These are phyloP conservation scores for Carex kokanica DNA, from an alignment of 176 grass and related monocot genomes.

Conservation along the genomic window DNA sequence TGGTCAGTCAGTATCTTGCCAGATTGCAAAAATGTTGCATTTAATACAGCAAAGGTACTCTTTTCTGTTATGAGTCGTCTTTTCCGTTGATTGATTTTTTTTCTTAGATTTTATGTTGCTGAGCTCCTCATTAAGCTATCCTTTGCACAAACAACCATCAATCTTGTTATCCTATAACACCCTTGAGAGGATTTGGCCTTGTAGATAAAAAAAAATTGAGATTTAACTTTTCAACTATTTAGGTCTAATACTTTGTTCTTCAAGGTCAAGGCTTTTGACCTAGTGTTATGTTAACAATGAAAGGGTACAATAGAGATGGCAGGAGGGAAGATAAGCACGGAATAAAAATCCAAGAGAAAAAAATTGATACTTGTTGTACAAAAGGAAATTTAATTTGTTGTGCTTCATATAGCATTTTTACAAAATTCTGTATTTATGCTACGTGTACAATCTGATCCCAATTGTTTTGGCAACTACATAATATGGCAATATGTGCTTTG, in stretches of 20 bases:
- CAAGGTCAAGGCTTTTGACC: neutral
- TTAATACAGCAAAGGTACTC: slow-evolving; percentile 90
- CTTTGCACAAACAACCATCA: neutral
- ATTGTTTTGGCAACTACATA: neutral
- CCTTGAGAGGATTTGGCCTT: neutral
- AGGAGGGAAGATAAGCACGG: neutral
- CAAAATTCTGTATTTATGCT: neutral
- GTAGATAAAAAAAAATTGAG: neutral
- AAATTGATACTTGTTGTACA: neutral
- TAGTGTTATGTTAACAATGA: slow-evolving; percentile 2
- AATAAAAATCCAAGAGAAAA: neutral
- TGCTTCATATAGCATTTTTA: neutral
- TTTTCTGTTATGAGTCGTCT: neutral
- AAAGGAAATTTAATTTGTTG: neutral
- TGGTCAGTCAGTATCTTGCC: slow-evolving; percentile 99
- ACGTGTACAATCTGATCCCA: neutral
- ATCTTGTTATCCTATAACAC: neutral
- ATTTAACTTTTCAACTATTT: neutral
- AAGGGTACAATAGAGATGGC: neutral
- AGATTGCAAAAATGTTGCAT: slow-evolving; percentile 91
- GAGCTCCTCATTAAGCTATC: neutral
- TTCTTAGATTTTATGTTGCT: neutral
- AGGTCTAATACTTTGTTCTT: neutral
- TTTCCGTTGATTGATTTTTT: neutral
- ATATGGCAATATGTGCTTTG: neutral